phyloP scores from a whole-genome alignment of 495 filamentous ascomycete species.

The Trichoderma erinaceum region DNA sequence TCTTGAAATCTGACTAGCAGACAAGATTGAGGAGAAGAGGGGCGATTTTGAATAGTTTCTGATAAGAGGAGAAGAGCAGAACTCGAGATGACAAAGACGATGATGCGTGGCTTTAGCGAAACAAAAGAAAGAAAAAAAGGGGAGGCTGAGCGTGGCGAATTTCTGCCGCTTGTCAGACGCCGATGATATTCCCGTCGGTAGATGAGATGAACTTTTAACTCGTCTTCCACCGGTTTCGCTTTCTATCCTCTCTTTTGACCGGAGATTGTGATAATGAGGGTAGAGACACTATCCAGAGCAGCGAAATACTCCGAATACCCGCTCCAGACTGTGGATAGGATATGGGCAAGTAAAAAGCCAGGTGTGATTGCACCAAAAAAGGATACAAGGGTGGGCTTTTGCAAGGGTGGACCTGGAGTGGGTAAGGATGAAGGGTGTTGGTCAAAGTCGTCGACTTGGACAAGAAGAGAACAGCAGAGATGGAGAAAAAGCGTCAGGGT shows the following conservation, averaged over 20 bases:
- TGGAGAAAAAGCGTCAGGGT: neutral
- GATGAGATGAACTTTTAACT: too few species aligned
- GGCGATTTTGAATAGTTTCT: neutral
- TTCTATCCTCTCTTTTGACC: too few species aligned
- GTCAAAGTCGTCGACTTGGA: constrained; percentile 19
- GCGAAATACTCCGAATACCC: neutral
- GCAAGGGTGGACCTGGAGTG: neutral
- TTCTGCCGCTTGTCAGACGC: neutral
- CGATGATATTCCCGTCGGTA: too few species aligned
- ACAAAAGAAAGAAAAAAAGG: neutral
- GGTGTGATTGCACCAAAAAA: neutral
- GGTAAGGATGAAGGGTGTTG: constrained; percentile 17
- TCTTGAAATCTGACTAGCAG: neutral
- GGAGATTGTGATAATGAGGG: neutral
- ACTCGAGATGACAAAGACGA: neutral
- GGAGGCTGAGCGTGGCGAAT: neutral
- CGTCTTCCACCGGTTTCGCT: too few species aligned
- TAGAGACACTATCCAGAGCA: neutral
- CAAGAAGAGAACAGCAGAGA: neutral
- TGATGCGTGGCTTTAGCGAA: neutral
- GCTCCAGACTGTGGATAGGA: neutral
- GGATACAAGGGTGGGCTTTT: neutral
- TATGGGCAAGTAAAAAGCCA: neutral
- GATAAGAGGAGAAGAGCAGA: neutral
- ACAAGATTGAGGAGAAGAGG: neutral